Base-by-base conservation (phyloP, 1,284 basidiomycete species). In the Malassezia arunalokei region DNA sequence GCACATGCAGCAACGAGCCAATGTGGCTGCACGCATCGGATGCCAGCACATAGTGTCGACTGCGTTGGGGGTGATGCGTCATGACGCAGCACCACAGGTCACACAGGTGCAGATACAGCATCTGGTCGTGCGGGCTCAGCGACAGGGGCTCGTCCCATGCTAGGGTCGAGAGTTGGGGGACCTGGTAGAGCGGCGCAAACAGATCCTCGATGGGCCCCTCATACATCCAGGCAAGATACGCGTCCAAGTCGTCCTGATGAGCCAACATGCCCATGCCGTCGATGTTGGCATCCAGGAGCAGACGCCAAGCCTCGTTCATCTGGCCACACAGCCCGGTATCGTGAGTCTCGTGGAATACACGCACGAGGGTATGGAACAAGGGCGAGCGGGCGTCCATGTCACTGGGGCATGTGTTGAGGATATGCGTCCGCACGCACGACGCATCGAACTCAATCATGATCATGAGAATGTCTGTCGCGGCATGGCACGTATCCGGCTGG, bases 221-320 rank as follows among this genome's bases (percentile, higher is more conserved):
- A 77, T 96, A 98, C 74, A 96, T 90, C 75, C 87, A 87, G 31
- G 89, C 84, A 64, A 91, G 77, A 76, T 92, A 98, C 86, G 14
- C 83, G 83, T 49, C 83, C 79, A n/a, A 84, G 82, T 63, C 91
- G 84, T 68, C 91, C 86, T 74, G 85, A 80, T 77, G 27, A 78
- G 78, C 54, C 80, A 50, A 35, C 62, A 58, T 8, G 8, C 8
- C 11, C 6, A 40, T 28, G 5, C 38, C 43, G 75, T 76, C 40
- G 71, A 62, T 47, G 11, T 45, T 52, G 7, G 76, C 74, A 64
- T 96, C 91, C 65, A 96, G 75, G 73, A 94, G 78, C 47, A 83
- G 79, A 74, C 84, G 84, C 64, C 96, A 71, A n/a, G 86, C 83
- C 73, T 98, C 92, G 0, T 86, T 84, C 46, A 95, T 79, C 72